These are phyloP conservation scores for Rhodotorula sp. DNA, from an alignment of 1,284 basidiomycete species.

Conservation along the genomic window DNA sequence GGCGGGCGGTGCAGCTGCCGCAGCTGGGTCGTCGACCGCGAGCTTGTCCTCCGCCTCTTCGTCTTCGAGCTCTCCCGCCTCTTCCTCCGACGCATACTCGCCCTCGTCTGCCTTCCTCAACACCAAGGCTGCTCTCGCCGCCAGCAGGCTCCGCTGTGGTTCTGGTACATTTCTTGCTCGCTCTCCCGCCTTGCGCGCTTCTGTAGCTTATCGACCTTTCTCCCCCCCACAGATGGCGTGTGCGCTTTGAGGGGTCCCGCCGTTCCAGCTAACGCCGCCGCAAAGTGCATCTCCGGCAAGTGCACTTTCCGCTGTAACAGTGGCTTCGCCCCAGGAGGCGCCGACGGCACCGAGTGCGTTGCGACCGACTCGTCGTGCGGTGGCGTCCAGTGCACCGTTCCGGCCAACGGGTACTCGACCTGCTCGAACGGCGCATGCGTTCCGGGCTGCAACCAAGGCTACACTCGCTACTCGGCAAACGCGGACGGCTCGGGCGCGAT, in stretches of 20 bases:
- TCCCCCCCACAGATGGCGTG: too few species aligned
- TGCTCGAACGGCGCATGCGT: constrained; percentile 14
- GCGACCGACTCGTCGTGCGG: constrained; percentile 6
- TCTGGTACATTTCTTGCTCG: not conserved
- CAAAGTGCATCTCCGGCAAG: constrained; percentile 14
- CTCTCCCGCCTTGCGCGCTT: not conserved
- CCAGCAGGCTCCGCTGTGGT: not conserved
- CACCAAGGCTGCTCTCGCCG: not conserved
- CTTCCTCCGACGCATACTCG: too few species aligned
- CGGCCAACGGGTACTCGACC: constrained; percentile 17
- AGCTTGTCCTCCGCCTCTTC: too few species aligned
- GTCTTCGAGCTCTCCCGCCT: too few species aligned
- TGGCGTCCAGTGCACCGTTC: constrained; percentile 6
- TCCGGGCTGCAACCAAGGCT: constrained; percentile 18
- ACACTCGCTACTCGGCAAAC: not conserved
- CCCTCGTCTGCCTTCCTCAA: not conserved
- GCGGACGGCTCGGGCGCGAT: not conserved
- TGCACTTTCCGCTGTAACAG: constrained; percentile 20
- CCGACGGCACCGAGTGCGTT: constrained; percentile 16
- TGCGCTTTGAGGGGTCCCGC: not conserved
- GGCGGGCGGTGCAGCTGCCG: too few species aligned
- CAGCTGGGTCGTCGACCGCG: too few species aligned
- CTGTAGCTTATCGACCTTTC: too few species aligned
- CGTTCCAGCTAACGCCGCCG: constrained; percentile 18
- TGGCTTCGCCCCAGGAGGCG: constrained; percentile 15